These are phyloP conservation scores for Vachellia pachyceras DNA, from an alignment of 306 rosid species.

Conservation along the genomic window DNA sequence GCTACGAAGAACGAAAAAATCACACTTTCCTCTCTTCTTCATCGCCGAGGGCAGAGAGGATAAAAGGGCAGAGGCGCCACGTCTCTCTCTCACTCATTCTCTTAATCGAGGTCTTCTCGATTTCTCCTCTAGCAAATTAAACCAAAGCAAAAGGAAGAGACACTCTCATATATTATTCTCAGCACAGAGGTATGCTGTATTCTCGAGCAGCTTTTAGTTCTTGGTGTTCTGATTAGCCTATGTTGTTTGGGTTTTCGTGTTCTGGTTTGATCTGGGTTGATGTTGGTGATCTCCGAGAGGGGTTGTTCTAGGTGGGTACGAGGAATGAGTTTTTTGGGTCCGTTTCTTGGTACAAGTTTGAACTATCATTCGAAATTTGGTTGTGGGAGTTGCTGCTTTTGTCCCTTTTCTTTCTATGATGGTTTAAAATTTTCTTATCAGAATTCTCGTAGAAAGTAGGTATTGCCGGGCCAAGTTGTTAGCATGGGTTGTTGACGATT, in stretches of 20 bases:
- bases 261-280: slow-evolving; percentile 19
- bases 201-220: not conserved
- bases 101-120: slow-evolving; percentile 56
- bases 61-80: slow-evolving; percentile 40
- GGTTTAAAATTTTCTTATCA: not conserved
- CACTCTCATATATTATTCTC: slow-evolving; percentile 3
- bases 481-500: slow-evolving; percentile 16
- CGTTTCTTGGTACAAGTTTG: slow-evolving; percentile 44
- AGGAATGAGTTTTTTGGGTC: slow-evolving; percentile 37
- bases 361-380: slow-evolving; percentile 31
- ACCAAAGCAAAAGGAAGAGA: not conserved
- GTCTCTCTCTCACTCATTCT: slow-evolving; percentile 42
- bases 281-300: not conserved
- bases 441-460: not conserved
- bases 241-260: not conserved
- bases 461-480: slow-evolving; percentile 23
- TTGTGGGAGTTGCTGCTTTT: slow-evolving; percentile 35
- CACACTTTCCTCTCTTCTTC: slow-evolving; percentile 58
- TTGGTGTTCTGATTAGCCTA: slow-evolving; percentile 6
- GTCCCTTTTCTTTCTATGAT: not conserved
- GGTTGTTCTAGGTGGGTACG: slow-evolving; percentile 28
- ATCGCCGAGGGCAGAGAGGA: slow-evolving; percentile 11
- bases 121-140: slow-evolving; percentile 15
- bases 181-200: slow-evolving; percentile 48
- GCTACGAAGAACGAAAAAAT: slow-evolving; percentile 72